Percentiles rank a stretch among this genome's conserved stretches.
Evolutionary conservation across 176 grass and related monocot genomes (phyloP).

Genomic region (Dendrocalamus sinicus): DNA sequence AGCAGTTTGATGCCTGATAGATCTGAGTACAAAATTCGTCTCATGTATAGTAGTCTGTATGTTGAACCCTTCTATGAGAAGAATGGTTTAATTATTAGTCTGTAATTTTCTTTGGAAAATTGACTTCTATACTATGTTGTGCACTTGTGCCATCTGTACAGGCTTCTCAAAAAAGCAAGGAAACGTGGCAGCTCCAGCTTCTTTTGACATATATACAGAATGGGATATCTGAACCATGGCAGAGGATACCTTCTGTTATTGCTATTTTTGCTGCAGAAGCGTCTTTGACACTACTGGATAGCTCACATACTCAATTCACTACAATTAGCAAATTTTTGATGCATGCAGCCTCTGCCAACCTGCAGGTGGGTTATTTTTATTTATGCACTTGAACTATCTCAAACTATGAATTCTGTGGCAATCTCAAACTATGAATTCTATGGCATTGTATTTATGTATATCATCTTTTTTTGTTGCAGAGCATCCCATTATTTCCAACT

Average conservation of each 20-base stretch:
- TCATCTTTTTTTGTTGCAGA: slow-evolving; percentile 53
- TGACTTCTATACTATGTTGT: slow-evolving; percentile 15
- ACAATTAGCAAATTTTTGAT: slow-evolving; percentile 82
- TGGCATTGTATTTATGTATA: slow-evolving; percentile 18
- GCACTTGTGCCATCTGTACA: slow-evolving; percentile 50
- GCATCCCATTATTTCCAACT: slow-evolving; percentile 81
- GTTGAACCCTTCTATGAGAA: neutral
- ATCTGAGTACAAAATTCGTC: slow-evolving; percentile 22
- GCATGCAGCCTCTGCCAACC: slow-evolving; percentile 61
- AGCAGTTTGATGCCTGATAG: slow-evolving; percentile 25
- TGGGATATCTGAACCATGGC: slow-evolving; percentile 89
- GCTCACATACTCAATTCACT: slow-evolving; percentile 72
- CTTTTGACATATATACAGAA: slow-evolving; percentile 95
- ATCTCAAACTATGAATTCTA: slow-evolving; percentile 15
- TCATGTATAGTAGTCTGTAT: slow-evolving; percentile 8
- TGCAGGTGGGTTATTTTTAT: slow-evolving; percentile 63
- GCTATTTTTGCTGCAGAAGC: slow-evolving; percentile 92
- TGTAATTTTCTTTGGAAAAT: slow-evolving; percentile 23
- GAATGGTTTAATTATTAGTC: neutral
- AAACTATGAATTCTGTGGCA: no score
- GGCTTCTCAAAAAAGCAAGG: slow-evolving; percentile 81
- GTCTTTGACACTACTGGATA: slow-evolving; percentile 75
- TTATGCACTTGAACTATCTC: neutral
- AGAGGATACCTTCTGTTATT: slow-evolving; percentile 82
- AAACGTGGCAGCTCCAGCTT: slow-evolving; percentile 84